phyloP scores from a whole-genome alignment of 2,329 filamentous ascomycete genomes.

The Xenosphaeropsis pyriputrescens region DNA sequence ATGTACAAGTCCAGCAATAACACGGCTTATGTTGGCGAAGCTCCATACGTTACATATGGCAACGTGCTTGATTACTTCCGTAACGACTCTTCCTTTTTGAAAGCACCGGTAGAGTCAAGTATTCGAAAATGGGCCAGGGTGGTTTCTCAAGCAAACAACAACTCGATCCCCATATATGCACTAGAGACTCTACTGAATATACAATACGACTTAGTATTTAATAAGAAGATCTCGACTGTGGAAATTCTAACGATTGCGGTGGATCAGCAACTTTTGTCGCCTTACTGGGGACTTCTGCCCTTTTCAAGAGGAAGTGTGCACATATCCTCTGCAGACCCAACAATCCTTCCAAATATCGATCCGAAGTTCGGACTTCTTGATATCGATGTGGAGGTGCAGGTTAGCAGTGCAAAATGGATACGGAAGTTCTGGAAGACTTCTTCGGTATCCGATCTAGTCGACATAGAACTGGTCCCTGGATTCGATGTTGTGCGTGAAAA shows the following conservation, averaged over 20 bases:
- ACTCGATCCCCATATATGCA: constrained; percentile 13
- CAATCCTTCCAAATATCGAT: constrained; percentile 16
- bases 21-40: constrained; percentile 1
- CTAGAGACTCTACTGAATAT: constrained; percentile 25
- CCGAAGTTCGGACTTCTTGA: constrained; percentile 25
- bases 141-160: constrained; percentile 7
- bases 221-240: constrained; percentile 22
- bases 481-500: constrained; percentile 15
- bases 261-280: constrained; percentile 18
- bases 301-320: constrained; percentile 26
- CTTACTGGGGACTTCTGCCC: constrained; percentile 22
- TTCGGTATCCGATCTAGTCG: no score
- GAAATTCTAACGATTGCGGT: constrained; percentile 25
- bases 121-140: not conserved
- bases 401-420: constrained; percentile 16
- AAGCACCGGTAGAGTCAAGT: constrained; percentile 1
- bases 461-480: no score
- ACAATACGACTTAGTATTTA: constrained; percentile 33
- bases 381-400: constrained; percentile 20
- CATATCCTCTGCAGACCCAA: constrained; percentile 19
- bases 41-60: constrained; percentile 4
- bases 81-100: constrained; percentile 2
- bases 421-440: constrained; percentile 8
- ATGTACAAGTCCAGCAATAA: constrained; percentile 9
- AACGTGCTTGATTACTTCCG: constrained; percentile 9